Percentiles rank a stretch among this genome's conserved stretches.
Evolutionary conservation across 805 yeast species (phyloP).

Genomic region (Pichia phayaonensis): DNA sequence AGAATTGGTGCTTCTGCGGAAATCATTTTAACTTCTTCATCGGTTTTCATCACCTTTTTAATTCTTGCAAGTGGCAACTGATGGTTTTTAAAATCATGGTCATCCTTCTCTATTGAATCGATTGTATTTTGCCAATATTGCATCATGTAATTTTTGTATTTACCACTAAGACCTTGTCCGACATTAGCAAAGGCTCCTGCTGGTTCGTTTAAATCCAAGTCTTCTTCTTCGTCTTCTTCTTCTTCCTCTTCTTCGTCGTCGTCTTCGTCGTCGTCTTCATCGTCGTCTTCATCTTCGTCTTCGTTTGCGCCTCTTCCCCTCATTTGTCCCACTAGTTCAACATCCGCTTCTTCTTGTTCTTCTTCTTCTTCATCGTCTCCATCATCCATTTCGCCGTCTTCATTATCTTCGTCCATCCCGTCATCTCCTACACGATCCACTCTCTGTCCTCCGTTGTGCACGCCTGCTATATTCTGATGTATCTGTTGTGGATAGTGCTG

Average conservation of each 20-base stretch:
- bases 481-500: not conserved
- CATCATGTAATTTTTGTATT: conserved; percentile 81
- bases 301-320: no score
- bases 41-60: conserved; percentile 96
- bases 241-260: conserved; percentile 25
- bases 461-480: not conserved
- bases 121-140: conserved; percentile 97
- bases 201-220: conserved; percentile 28
- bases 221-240: conserved; percentile 6
- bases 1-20: conserved; percentile 97
- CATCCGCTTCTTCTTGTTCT: conserved; percentile 12
- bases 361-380: conserved; percentile 12
- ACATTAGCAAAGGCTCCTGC: conserved; percentile 55
- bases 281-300: conserved; percentile 13
- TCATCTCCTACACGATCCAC: not conserved
- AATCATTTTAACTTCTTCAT: conserved; percentile 95
- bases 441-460: not conserved
- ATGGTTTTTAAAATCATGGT: conserved; percentile 88
- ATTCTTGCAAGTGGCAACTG: conserved; percentile 94
- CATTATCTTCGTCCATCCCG: not conserved
- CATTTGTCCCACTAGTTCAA: no score
- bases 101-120: conserved; percentile 78
- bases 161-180: conserved; percentile 83
- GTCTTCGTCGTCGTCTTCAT: conserved; percentile 23
- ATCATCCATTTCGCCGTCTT: not conserved